phyloP scores from a whole-genome alignment of 2,329 filamentous ascomycete genomes.

The Pseudocercospora eumusae region DNA sequence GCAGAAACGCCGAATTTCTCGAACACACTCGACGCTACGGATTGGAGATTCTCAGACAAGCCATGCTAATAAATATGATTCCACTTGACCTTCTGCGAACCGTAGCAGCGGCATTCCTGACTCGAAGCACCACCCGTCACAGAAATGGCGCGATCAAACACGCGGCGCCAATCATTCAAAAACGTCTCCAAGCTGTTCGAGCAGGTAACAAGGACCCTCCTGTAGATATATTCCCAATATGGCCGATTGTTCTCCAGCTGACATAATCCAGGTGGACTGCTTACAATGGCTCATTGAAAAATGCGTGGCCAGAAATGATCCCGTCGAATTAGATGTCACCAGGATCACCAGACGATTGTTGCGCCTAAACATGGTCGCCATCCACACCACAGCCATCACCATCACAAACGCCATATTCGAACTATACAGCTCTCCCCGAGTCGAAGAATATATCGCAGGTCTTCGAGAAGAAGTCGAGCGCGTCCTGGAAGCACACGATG shows the following conservation, averaged over 20 bases:
- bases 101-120: background rate
- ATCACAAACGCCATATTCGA: constrained; percentile 31
- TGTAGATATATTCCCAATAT: background rate
- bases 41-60: constrained; percentile 19
- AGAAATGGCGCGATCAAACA: background rate
- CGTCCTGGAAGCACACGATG: constrained; percentile 21
- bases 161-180: constrained; percentile 10
- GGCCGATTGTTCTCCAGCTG: no score
- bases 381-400: constrained; percentile 33
- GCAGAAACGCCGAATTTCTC: constrained; percentile 25
- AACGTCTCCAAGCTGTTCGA: constrained; percentile 6
- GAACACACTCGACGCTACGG: constrained; percentile 21
- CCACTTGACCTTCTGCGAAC: constrained; percentile 10
- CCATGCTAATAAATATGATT: constrained; percentile 21
- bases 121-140: background rate
- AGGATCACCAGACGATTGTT: constrained; percentile 25
- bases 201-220: constrained; percentile 6
- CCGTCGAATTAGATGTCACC: constrained; percentile 20
- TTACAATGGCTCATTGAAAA: constrained; percentile 28
- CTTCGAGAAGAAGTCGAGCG: constrained; percentile 31
- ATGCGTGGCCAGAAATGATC: constrained; percentile 11
- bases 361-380: constrained; percentile 32
- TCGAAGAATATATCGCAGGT: constrained; percentile 23
- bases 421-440: constrained; percentile 27
- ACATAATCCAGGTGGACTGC: constrained; percentile 16